phyloP scores from a whole-genome alignment of 371 early-diverging fungal genomes.

The Parasitella parasitica region DNA sequence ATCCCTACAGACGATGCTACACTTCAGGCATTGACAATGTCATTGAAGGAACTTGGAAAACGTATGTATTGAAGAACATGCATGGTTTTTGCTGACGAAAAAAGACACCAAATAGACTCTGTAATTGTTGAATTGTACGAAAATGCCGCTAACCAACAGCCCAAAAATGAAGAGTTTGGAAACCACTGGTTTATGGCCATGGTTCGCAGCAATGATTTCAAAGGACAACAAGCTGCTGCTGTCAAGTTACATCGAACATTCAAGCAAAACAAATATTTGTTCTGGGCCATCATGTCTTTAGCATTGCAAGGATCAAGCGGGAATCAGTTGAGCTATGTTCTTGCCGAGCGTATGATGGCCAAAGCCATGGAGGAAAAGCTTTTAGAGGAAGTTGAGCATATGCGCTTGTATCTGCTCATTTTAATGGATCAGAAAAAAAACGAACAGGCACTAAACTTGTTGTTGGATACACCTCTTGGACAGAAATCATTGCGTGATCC shows the following conservation, averaged over 20 bases:
- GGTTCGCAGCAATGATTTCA: slow-evolving; percentile 69
- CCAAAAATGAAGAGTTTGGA: slow-evolving; percentile 74
- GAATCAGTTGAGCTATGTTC: slow-evolving; percentile 56
- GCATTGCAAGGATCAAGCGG: slow-evolving; percentile 57
- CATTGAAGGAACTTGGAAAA: slow-evolving; percentile 62
- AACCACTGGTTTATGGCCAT: slow-evolving; percentile 86
- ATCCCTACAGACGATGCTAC: slow-evolving; percentile 74
- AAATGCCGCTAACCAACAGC: slow-evolving; percentile 60
- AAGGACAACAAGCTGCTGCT: slow-evolving; percentile 82
- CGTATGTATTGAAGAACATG: slow-evolving; percentile 43
- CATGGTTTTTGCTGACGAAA: no score
- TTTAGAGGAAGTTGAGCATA: slow-evolving; percentile 53
- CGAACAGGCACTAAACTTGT: slow-evolving; percentile 56
- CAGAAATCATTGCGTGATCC: slow-evolving; percentile 61
- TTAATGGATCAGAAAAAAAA: slow-evolving; percentile 64
- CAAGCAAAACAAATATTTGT: slow-evolving; percentile 76
- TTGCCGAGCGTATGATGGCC: slow-evolving; percentile 87
- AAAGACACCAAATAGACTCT: slow-evolving; percentile 48
- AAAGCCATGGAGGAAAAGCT: slow-evolving; percentile 76
- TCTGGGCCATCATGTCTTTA: slow-evolving; percentile 86
- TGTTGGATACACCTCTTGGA: slow-evolving; percentile 63
- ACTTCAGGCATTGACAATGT: slow-evolving; percentile 72
- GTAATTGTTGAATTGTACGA: slow-evolving; percentile 76
- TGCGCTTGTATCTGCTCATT: slow-evolving; percentile 70
- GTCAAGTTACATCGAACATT: slow-evolving; percentile 80